These are phyloP conservation scores for Yamadazyma triangularis DNA, from an alignment of 1,139 yeast genomes.

Conservation along the genomic window DNA sequence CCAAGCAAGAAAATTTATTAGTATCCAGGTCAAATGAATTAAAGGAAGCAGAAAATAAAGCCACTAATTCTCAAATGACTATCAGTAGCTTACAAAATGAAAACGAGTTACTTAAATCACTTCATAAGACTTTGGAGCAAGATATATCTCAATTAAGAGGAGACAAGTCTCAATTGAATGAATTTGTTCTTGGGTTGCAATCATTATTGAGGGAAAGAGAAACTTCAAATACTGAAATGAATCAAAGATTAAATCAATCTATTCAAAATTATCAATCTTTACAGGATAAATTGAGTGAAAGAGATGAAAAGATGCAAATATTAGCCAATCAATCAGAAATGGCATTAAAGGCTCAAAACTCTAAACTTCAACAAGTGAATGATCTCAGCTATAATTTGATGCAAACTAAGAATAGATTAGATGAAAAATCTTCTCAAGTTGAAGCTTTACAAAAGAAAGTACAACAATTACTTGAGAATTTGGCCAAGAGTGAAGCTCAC, in stretches of 20 bases:
- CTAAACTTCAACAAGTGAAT: conserved; percentile 57
- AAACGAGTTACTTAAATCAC: conserved; percentile 43
- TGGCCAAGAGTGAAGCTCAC: conserved; percentile 13
- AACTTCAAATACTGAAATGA: conserved; percentile 44
- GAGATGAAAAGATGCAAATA: conserved; percentile 46
- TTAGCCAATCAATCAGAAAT: conserved; percentile 49
- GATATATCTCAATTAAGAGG: conserved; percentile 52
- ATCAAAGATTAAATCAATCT: conserved; percentile 46
- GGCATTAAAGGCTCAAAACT: conserved; percentile 60
- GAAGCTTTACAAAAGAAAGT: conserved; percentile 24
- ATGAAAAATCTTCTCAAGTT: conserved; percentile 25
- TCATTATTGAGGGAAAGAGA: conserved; percentile 61
- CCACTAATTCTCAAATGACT: conserved; percentile 43
- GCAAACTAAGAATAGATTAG: conserved; percentile 34
- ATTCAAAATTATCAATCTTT: conserved; percentile 49
- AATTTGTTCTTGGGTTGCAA: conserved; percentile 60
- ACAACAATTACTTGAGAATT: conserved; percentile 13
- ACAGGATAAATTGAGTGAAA: conserved; percentile 47
- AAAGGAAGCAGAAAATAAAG: conserved; percentile 50
- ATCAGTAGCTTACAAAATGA: conserved; percentile 53
- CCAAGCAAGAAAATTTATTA: conserved; percentile 52
- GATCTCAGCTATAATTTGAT: conserved; percentile 46
- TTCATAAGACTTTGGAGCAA: conserved; percentile 48
- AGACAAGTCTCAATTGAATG: conserved; percentile 59
- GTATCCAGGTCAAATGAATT: conserved; percentile 55